Evolutionary conservation across 106 monocot genomes (phyloP), one percentile per base, ranked within the genome.

Genomic region (Alisma plantagoaquatica): DNA sequence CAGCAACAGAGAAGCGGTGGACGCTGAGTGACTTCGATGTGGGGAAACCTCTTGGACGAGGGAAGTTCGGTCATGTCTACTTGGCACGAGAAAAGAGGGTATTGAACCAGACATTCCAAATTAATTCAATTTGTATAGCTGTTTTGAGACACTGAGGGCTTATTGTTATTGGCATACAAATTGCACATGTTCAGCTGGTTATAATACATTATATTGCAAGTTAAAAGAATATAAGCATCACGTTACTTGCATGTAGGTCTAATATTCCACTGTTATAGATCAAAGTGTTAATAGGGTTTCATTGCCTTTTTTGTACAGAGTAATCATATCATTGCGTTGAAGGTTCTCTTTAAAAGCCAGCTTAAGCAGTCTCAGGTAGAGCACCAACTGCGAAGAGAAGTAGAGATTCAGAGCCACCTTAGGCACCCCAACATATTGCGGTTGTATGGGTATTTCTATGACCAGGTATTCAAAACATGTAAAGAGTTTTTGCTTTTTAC

Each of bases 11-110:
- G 49, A 99, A 83, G 71, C 49, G 96, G 21, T 98, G 96, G 89
- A 74, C 73, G 9, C 57, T 98, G 51, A 79, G 58, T 53, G 86
- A 99, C 59, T 90, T 99, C 33, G 98, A 99, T 48, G 79, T 99
- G 23, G 90, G 98, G 48, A 99, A 68, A 70, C 90, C 98, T 19
- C 78, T 99, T 23, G 98, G 98, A 56, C 81, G 90, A 72, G 98
- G 98, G 31, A 99, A 99, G 28, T 99, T 99, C 68, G 98, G 98
- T 1, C 98, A 99, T 60, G 98, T 99, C 2, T 99, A 90, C 66
- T 56, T 99, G 64, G 98, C 98, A 44, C 71, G 82, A 70, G 98
- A 99, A 65, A 99, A 86, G 64, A 82, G 31, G 84, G 89, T 89
- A 76, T 12, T 25, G 2, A 29, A 1, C n/a, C n/a, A n/a, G n/a